Percentiles rank a stretch among this genome's conserved stretches.
Evolutionary conservation across 2,329 filamentous ascomycete genomes (phyloP).

Genomic region (Davidsoniella neocaledoniae): DNA sequence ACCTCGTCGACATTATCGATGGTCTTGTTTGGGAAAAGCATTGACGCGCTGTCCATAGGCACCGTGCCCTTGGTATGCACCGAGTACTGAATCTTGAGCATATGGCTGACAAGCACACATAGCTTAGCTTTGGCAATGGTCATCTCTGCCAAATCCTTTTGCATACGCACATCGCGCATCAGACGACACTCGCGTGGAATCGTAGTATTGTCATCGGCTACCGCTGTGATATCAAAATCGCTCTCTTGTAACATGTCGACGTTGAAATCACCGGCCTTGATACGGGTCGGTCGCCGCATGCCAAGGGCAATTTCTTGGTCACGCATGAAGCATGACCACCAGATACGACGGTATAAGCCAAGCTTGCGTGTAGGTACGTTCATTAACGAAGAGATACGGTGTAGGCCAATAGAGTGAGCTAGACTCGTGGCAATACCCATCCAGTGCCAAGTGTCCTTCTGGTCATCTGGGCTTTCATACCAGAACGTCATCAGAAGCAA

Average conservation of each 20-base stretch:
- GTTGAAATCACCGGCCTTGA: conserved; percentile 86
- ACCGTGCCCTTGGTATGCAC: conserved; percentile 73
- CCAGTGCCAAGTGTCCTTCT: conserved; percentile 98
- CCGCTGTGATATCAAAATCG: conserved; percentile 64
- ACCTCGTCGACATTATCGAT: conserved; percentile 70
- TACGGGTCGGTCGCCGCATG: conserved; percentile 81
- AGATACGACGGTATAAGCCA: conserved; percentile 83
- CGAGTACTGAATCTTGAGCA: conserved; percentile 82
- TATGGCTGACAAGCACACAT: conserved; percentile 75
- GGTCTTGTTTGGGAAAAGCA: conserved; percentile 79
- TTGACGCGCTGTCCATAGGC: conserved; percentile 66
- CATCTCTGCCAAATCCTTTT: conserved; percentile 66
- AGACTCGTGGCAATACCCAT: conserved; percentile 91
- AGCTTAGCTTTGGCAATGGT: conserved; percentile 85
- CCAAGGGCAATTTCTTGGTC: conserved; percentile 83
- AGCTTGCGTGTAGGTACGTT: conserved; percentile 58
- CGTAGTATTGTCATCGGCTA: conserved; percentile 50
- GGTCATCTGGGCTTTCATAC: conserved; percentile 92
- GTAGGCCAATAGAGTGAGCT: conserved; percentile 82
- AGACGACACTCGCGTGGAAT: conserved; percentile 55
- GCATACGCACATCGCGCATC: conserved; percentile 53
- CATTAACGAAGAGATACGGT: conserved; percentile 65
- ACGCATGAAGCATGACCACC: conserved; percentile 96
- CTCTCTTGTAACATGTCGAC: conserved; percentile 73
- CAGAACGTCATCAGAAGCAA: conserved; percentile 90